A percentile compares a stretch with the other conserved stretches of the same genome.
Conservation (phyloP, 768 basidiomycete genomes). For the Butyriboletus loyo region DNA sequence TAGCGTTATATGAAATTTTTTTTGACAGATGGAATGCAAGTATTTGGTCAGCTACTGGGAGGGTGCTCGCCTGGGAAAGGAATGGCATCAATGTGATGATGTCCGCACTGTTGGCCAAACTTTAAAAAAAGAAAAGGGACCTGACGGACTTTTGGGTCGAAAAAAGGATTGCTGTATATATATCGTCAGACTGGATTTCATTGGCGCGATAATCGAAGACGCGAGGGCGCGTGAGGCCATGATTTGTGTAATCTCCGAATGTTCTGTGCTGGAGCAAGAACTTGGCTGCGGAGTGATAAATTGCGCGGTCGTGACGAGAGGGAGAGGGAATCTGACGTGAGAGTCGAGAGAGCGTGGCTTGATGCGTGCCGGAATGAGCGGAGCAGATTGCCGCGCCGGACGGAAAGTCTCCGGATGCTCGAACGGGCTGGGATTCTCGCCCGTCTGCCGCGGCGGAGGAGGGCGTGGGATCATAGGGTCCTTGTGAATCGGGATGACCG, state of each 20-base stretch:
- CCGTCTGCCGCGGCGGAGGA: not conserved
- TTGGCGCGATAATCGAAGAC: too few relatives aligned
- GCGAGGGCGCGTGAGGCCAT: too few relatives aligned
- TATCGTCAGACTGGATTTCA: too few relatives aligned
- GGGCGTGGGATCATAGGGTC: slow-evolving; percentile 6
- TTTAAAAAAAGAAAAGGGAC: not conserved
- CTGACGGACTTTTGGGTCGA: too few relatives aligned
- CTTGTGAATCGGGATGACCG: slow-evolving; percentile 22
- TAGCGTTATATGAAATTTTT: too few relatives aligned
- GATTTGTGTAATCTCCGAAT: not conserved
- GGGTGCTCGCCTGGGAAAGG: not conserved
- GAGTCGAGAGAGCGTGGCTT: not conserved
- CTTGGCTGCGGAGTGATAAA: not conserved
- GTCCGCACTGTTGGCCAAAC: not conserved
- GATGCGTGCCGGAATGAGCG: slow-evolving; percentile 14
- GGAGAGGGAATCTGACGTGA: not conserved
- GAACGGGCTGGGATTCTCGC: slow-evolving; percentile 17
- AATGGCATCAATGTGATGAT: not conserved
- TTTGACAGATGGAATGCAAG: too few relatives aligned
- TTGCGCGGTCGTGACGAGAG: not conserved
- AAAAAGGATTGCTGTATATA: too few relatives aligned
- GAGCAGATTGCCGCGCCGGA: slow-evolving; percentile 21
- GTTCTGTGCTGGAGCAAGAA: too few relatives aligned
- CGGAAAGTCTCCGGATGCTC: slow-evolving; percentile 22
- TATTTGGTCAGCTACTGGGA: too few relatives aligned